Base-by-base conservation (phyloP, 371 early-diverging fungal species). In the Entomophthora muscae region DNA sequence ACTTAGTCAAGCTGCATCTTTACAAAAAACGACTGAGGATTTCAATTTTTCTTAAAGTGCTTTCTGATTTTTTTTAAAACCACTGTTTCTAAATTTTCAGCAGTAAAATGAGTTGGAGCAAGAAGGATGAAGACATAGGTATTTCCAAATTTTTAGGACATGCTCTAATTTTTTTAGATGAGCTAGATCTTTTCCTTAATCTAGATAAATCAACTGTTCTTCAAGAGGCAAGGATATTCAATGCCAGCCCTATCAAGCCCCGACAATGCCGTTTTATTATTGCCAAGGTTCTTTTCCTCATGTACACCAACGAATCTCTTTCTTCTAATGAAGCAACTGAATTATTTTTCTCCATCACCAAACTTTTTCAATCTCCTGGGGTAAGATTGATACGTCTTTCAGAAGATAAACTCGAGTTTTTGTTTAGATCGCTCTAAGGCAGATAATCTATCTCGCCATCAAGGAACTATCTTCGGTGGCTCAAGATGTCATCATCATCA, bases 401-500 rank as follows among this genome's bases (percentile, higher is more conserved):
- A 3, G 28, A 52, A n/a, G 22, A 22, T 42, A 10, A 17, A 10
- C 42, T 17, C 17, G 42, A 42, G 5, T 17, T 10, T 10, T 17
- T 55, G 2, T 32, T 7, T 55, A 96, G 89, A 81, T 83, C 42
- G 77, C 86, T 5, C 71, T 98, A 66, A 88, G 98, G 63, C 95
- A 95, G 78, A 89, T 93, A 84, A 88, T 96, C 66, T 96, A 97
- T 70, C 77, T 97, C 57, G 88, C 89, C 56, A 97, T 98, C 75
- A 96, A 96, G 73, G 95, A 95, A 73, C 81, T 98, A 21, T 83
- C 94, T 52, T 81, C 79, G 23, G 82, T 88, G 63, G 92, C 96
- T 59, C 90, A 96, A 71, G 91, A 96, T 78, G 94, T 95, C 31
- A 91, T 97, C 69, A 93, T 97, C 90, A 93, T 93, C 61, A 98